These are phyloP conservation scores for Saturnispora hagleri DNA, from an alignment of 805 yeast genomes.

Conservation along the genomic window DNA sequence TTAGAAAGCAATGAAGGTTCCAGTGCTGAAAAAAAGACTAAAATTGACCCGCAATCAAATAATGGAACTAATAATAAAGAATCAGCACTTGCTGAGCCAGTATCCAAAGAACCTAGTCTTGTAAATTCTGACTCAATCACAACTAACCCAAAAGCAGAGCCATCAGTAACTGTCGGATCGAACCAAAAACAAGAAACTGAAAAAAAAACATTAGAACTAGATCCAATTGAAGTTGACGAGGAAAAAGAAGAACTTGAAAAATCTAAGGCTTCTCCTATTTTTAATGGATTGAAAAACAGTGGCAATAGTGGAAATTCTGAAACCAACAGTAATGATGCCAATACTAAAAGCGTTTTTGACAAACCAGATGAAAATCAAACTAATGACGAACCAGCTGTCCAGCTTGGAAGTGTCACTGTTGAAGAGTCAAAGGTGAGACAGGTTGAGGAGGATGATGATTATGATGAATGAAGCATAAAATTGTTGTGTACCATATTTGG, in stretches of 20 bases:
- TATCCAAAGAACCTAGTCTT: not conserved
- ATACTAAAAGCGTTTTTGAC: not conserved
- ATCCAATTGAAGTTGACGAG: slow-evolving; percentile 27
- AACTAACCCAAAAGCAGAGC: not conserved
- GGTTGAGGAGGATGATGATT: slow-evolving; percentile 31
- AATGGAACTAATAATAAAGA: not conserved
- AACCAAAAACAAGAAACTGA: not conserved
- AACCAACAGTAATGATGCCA: not conserved
- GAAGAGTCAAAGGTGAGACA: slow-evolving; percentile 19
- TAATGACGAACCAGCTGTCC: slow-evolving; percentile 1
- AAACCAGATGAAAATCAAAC: not conserved
- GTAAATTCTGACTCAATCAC: not conserved
- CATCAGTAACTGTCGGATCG: slow-evolving; percentile 2
- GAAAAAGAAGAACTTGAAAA: slow-evolving; percentile 11
- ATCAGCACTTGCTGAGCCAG: not conserved
- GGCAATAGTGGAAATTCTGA: not conserved
- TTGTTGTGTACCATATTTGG: not conserved
- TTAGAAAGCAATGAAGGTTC: not conserved
- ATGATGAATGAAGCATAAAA: slow-evolving; percentile 23
- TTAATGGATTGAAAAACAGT: not conserved
- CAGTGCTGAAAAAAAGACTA: slow-evolving; percentile 3
- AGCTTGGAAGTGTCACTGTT: not conserved
- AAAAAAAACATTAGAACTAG: slow-evolving; percentile 19
- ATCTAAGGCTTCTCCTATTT: not conserved
- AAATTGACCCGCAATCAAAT: not conserved